Evolutionary conservation across 2,329 filamentous ascomycete genomes (phyloP).

Genomic region (Hypoxylon sp.): DNA sequence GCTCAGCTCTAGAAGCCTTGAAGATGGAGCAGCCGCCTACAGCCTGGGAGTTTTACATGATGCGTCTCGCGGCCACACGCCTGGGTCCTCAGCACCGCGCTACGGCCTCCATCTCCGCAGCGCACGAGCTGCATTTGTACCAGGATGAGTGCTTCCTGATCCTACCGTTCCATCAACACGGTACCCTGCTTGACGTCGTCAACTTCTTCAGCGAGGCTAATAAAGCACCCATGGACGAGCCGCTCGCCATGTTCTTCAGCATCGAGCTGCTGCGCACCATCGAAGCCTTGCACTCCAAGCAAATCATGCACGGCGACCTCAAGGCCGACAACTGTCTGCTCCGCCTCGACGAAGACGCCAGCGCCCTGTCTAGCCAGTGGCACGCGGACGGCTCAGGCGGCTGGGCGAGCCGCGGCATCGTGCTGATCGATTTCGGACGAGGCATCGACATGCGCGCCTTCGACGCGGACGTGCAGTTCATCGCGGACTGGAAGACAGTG

Average conservation of each 20-base stretch:
- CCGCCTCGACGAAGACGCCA: slow-evolving; percentile 74
- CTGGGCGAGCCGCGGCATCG: slow-evolving; percentile 85
- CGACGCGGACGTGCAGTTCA: slow-evolving; percentile 81
- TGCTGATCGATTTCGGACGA: slow-evolving; percentile 94
- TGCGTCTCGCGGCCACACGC: slow-evolving; percentile 83
- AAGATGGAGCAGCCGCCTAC: slow-evolving; percentile 94
- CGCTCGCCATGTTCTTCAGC: slow-evolving; percentile 93
- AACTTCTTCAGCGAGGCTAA: slow-evolving; percentile 81
- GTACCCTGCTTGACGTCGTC: slow-evolving; percentile 93
- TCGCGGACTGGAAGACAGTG: slow-evolving; percentile 94
- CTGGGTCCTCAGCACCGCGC: slow-evolving; percentile 80
- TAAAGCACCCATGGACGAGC: slow-evolving; percentile 87
- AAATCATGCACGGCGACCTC: slow-evolving; percentile 90
- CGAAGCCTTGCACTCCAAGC: slow-evolving; percentile 85
- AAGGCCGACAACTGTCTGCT: slow-evolving; percentile 97
- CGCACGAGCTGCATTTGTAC: slow-evolving; percentile 93
- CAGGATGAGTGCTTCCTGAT: slow-evolving; percentile 91
- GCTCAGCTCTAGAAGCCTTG: slow-evolving; percentile 81
- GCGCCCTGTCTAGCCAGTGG: slow-evolving; percentile 75
- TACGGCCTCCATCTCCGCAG: slow-evolving; percentile 82
- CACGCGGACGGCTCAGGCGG: slow-evolving; percentile 79
- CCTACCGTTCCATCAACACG: slow-evolving; percentile 88
- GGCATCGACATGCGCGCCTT: slow-evolving; percentile 95
- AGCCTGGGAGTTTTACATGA: slow-evolving; percentile 97
- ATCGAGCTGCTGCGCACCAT: slow-evolving; percentile 92